Percentiles rank a stretch among this genome's conserved stretches.
Evolutionary conservation across 2,329 filamentous ascomycete genomes (phyloP).

Genomic region (Alternaria arbusti): DNA sequence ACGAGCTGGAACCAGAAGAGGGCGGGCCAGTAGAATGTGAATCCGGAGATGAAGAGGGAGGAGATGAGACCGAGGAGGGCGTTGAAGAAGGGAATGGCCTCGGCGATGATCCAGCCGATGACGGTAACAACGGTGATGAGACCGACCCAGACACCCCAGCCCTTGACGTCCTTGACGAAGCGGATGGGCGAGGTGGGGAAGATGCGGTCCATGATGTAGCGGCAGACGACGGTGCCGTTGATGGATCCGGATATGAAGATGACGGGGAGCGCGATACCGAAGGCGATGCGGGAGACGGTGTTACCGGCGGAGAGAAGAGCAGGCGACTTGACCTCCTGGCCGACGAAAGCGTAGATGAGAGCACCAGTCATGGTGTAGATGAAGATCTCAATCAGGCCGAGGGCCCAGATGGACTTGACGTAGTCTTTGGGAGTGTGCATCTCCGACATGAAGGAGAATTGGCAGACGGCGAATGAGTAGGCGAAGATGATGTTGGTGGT

Average conservation of each 20-base stretch:
- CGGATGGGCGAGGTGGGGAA: conserved; percentile 62
- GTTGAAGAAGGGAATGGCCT: conserved; percentile 74
- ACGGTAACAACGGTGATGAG: conserved; percentile 65
- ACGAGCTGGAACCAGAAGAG: conserved; percentile 49
- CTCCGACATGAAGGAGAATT: conserved; percentile 73
- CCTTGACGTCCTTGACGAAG: conserved; percentile 45
- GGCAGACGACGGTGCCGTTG: conserved; percentile 71
- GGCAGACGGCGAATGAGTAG: conserved; percentile 66
- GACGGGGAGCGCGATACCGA: conserved; percentile 72
- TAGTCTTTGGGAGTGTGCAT: conserved; percentile 68
- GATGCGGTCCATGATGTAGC: conserved; percentile 68
- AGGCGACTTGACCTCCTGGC: conserved; percentile 65
- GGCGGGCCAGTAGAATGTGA: conserved; percentile 59
- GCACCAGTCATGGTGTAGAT: conserved; percentile 73
- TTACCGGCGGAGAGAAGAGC: conserved; percentile 69
- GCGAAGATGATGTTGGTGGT: conserved; percentile 41
- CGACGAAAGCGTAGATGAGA: conserved; percentile 73
- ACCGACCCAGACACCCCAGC: conserved; percentile 63
- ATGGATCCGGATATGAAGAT: conserved; percentile 76
- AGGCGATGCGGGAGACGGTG: conserved; percentile 71
- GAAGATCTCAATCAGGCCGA: conserved; percentile 63
- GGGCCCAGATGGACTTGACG: conserved; percentile 62
- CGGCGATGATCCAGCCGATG: conserved; percentile 72
- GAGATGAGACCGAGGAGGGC: conserved; percentile 69
- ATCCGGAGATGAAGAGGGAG: conserved; percentile 70